A percentile compares a stretch with the other conserved stretches of the same genome.
phyloP scores from a whole-genome alignment of 176 grass and related monocot species.

The Triticum timopheevii region DNA sequence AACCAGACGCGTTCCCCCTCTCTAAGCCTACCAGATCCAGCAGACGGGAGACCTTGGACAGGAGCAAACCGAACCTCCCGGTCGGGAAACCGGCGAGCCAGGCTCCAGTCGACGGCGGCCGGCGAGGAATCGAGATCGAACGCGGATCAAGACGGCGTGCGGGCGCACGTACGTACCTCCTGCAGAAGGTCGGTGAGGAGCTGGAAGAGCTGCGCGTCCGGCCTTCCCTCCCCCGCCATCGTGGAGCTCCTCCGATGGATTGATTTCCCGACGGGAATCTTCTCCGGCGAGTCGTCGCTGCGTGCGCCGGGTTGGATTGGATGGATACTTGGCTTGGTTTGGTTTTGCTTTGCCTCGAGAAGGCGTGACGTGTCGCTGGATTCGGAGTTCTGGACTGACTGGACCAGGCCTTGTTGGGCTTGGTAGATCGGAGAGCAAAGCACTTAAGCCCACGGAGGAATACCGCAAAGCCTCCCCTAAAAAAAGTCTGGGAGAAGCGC shows the following conservation, averaged over 20 bases:
- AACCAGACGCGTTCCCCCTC: too few species aligned
- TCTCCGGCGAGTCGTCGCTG: not conserved
- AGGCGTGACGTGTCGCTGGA: not conserved
- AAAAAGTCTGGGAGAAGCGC: too few species aligned
- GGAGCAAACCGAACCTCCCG: too few species aligned
- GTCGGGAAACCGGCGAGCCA: too few species aligned
- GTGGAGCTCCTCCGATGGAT: not conserved
- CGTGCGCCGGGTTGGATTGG: slow-evolving; percentile 3
- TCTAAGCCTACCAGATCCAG: too few species aligned
- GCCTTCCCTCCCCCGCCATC: slow-evolving; percentile 78
- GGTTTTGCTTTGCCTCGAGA: too few species aligned
- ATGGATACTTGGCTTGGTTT: not conserved
- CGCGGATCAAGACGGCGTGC: not conserved
- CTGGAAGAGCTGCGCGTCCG: slow-evolving; percentile 82
- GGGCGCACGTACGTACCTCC: slow-evolving; percentile 44
- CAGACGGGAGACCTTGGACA: too few species aligned
- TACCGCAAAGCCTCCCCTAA: too few species aligned
- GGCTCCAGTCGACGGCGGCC: too few species aligned
- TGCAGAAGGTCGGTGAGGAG: slow-evolving; percentile 76
- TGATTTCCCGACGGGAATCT: not conserved
- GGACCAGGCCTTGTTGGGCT: not conserved
- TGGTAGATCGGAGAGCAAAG: not conserved
- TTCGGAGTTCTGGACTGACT: not conserved
- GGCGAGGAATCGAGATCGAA: not conserved
- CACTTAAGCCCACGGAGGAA: too few species aligned